phyloP scores from a whole-genome alignment of 2,329 filamentous ascomycete genomes.

The Teratosphaeria pseudoeucalypti region DNA sequence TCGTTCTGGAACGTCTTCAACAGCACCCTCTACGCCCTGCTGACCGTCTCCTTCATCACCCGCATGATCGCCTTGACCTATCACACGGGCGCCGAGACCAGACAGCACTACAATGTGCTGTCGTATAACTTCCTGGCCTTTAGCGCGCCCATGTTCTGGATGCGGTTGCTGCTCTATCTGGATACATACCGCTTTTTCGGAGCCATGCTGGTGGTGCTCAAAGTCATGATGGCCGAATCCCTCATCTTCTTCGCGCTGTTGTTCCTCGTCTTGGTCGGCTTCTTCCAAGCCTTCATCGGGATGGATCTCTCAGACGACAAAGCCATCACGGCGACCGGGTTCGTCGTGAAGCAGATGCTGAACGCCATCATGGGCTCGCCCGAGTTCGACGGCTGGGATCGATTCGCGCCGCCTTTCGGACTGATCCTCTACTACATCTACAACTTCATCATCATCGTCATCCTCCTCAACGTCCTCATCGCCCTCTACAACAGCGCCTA shows the following conservation, averaged over 20 bases:
- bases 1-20: constrained; percentile 97
- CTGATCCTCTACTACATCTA: constrained; percentile 95
- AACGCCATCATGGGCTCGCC: constrained; percentile 75
- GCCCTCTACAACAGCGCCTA: constrained; percentile 96
- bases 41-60: constrained; percentile 67
- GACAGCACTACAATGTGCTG: constrained; percentile 58
- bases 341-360: constrained; percentile 72
- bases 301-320: constrained; percentile 79
- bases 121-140: constrained; percentile 94
- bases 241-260: constrained; percentile 94
- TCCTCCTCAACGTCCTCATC: constrained; percentile 91
- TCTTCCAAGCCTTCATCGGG: constrained; percentile 88
- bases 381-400: constrained; percentile 69
- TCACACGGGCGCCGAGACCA: constrained; percentile 34
- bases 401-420: constrained; percentile 86
- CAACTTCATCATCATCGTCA: constrained; percentile 92
- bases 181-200: constrained; percentile 94
- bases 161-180: constrained; percentile 79
- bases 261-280: constrained; percentile 70
- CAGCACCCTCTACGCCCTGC: constrained; percentile 63
- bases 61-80: constrained; percentile 70
- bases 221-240: constrained; percentile 57
- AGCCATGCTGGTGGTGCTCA: constrained; percentile 93
- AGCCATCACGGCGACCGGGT: constrained; percentile 48
- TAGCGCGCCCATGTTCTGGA: constrained; percentile 94